phyloP scores from a whole-genome alignment of 495 filamentous ascomycete species.

The Penicillium robsamsonii region DNA sequence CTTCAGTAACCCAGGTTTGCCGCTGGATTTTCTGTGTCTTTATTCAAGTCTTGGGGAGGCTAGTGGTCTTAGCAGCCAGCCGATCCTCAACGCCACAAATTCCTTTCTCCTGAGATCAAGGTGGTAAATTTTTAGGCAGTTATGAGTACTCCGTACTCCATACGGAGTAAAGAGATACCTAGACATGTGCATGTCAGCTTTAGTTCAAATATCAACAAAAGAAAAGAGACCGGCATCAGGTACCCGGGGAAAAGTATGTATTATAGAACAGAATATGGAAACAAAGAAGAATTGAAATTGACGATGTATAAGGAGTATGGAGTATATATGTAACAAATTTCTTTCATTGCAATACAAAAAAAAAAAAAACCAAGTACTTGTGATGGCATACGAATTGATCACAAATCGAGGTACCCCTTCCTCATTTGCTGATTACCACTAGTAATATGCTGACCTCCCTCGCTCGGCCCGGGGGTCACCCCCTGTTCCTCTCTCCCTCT shows the following conservation, averaged over 20 bases:
- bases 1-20: not conserved
- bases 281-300: not conserved
- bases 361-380: not conserved
- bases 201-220: conserved; percentile 3
- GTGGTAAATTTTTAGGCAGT: too few relatives aligned
- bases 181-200: not conserved
- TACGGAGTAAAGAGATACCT: not conserved
- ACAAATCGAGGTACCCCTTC: not conserved
- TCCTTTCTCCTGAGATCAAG: not conserved
- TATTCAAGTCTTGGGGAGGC: conserved; percentile 4
- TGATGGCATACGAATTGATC: not conserved
- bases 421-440: conserved; percentile 13
- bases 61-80: conserved; percentile 10
- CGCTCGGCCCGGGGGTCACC: conserved; percentile 7
- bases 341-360: not conserved
- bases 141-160: too few relatives aligned
- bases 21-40: not conserved
- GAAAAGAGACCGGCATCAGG: not conserved
- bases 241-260: not conserved
- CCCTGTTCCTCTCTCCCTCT: conserved; percentile 6
- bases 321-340: not conserved
- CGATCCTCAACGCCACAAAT: conserved; percentile 13
- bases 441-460: conserved; percentile 14
- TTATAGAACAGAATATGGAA: not conserved
- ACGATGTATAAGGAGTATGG: not conserved